Evolutionary conservation across 225 moss, liverwort and hornwort species (phyloP).

Genomic region (Pseudisothecium myosuroides): DNA sequence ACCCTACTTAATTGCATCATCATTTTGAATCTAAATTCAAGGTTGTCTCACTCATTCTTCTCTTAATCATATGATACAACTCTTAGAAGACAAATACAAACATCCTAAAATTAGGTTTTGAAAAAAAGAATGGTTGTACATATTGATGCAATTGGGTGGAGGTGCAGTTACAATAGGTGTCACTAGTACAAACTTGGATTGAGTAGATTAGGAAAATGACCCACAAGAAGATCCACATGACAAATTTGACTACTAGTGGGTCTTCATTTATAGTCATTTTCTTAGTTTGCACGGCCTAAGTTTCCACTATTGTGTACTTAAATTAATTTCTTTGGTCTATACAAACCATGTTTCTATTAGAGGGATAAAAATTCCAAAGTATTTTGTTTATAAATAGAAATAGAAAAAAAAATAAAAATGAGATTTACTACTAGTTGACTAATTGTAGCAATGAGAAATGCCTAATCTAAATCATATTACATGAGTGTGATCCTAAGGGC

Average conservation of each 20-base stretch:
- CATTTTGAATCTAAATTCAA: background rate
- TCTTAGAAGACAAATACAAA: background rate
- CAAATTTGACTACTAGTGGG: background rate
- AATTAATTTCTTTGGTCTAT: background rate
- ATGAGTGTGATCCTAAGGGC: too few relatives aligned
- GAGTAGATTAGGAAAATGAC: background rate
- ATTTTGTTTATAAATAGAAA: fast-evolving
- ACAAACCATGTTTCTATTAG: background rate
- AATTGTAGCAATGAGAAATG: background rate
- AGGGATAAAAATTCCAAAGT: background rate
- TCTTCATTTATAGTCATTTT: background rate
- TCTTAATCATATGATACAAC: background rate
- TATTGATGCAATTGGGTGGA: background rate
- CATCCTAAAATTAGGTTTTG: background rate
- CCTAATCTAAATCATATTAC: background rate
- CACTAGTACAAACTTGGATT: background rate
- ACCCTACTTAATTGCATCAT: background rate
- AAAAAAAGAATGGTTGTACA: background rate
- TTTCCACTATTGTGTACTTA: background rate
- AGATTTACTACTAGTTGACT: background rate
- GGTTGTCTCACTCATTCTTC: background rate
- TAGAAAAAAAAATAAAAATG: too few relatives aligned
- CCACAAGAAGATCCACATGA: background rate
- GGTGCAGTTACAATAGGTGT: background rate
- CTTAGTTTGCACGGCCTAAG: fast-evolving